phyloP scores from a whole-genome alignment of 169 alveolate species.

The Babesia microti region DNA sequence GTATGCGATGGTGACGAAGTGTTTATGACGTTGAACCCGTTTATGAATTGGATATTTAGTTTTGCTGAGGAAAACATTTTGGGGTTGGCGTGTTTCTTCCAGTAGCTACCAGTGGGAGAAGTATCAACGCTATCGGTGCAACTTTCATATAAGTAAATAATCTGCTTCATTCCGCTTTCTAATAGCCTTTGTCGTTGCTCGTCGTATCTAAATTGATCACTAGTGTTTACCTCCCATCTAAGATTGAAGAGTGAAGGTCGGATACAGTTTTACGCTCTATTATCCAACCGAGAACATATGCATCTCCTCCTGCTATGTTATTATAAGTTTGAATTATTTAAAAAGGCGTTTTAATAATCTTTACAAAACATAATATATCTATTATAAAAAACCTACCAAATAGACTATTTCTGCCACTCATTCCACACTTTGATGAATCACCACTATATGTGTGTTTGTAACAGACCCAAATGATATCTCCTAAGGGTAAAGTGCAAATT shows the following conservation, averaged over 20 bases:
- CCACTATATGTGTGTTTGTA: constrained; percentile 19
- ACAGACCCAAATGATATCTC: constrained; percentile 64
- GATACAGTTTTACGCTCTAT: constrained; percentile 67
- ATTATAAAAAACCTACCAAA: no score
- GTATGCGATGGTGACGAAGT: constrained; percentile 38
- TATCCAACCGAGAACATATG: constrained; percentile 66
- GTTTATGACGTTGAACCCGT: constrained; percentile 36
- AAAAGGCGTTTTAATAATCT: no score
- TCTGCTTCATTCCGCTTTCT: constrained; percentile 57
- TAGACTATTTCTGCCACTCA: no score
- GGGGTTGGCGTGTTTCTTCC: constrained; percentile 47
- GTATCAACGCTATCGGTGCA: constrained; percentile 15
- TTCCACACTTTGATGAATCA: no score
- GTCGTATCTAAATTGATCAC: no score
- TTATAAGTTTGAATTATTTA: no score
- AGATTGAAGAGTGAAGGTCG: constrained; percentile 66
- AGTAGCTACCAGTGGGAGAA: constrained; percentile 20
- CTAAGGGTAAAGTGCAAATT: constrained; percentile 58
- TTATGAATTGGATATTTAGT: constrained; percentile 27
- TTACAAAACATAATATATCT: no score
- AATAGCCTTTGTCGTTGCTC: constrained; percentile 67
- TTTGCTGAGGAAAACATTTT: constrained; percentile 43
- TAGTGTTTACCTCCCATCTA: constrained; percentile 68
- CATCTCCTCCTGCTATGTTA: no score
- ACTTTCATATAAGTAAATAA: constrained; percentile 62